phyloP scores from a whole-genome alignment of 176 grass and related monocot genomes.

The Carex cristatella region DNA sequence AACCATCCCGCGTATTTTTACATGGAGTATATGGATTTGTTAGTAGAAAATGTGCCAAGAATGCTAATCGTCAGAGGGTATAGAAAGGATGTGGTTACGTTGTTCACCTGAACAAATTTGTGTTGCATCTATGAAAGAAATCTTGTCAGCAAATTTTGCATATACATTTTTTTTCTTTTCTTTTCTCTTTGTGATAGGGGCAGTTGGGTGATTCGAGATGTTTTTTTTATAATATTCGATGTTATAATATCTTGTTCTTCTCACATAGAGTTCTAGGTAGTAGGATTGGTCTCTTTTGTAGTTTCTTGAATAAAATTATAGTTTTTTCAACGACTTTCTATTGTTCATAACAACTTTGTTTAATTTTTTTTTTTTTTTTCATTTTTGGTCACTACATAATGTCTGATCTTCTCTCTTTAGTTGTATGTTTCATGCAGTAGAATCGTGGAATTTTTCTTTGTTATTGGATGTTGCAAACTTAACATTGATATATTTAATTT shows the following conservation, averaged over 20 bases:
- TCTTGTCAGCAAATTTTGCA: conserved; percentile 10
- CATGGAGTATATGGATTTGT: conserved; percentile 99
- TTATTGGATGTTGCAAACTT: no score
- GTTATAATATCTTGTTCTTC: not conserved
- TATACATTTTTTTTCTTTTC: not conserved
- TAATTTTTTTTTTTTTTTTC: not conserved
- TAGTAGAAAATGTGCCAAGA: conserved; percentile 93
- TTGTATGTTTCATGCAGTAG: no score
- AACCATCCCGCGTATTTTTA: conserved; percentile 92
- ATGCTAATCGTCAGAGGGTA: conserved; percentile 98
- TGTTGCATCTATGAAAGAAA: not conserved
- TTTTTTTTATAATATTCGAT: not conserved
- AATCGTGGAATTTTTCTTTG: no score
- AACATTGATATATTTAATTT: no score
- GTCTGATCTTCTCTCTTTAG: no score
- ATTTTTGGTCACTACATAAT: not conserved
- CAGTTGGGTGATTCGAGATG: not conserved
- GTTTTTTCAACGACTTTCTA: not conserved
- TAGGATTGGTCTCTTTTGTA: not conserved
- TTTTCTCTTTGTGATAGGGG: conserved; percentile 6
- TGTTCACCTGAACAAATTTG: conserved; percentile 64
- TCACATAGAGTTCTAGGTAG: conserved; percentile 6
- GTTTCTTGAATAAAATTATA: conserved; percentile 15
- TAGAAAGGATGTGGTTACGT: conserved; percentile 84
- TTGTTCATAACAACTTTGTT: conserved; percentile 7